A percentile compares a stretch with the other conserved stretches of the same genome.
phyloP scores from a whole-genome alignment of 2,329 filamentous ascomycete species.

The Talaromyces sp. region DNA sequence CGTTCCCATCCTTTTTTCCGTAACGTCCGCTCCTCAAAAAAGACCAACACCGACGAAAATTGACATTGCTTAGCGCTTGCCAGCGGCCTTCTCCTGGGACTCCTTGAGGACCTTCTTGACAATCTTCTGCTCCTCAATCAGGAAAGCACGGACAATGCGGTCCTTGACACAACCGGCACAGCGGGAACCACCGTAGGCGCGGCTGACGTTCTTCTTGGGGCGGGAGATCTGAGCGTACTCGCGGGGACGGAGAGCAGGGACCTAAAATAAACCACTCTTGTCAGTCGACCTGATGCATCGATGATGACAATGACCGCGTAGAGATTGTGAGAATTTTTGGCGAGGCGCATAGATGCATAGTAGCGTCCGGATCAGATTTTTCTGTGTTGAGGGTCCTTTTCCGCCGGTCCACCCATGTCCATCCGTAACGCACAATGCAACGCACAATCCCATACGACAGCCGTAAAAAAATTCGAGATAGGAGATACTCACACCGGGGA shows the following conservation, averaged over 20 bases:
- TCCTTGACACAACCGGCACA: slow-evolving; percentile 99
- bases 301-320: slow-evolving; percentile 2
- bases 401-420: slow-evolving; percentile 16
- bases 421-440: slow-evolving; percentile 18
- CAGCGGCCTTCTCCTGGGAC: slow-evolving; percentile 70
- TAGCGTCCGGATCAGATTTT: slow-evolving; percentile 9
- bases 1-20: slow-evolving; percentile 41
- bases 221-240: slow-evolving; percentile 97
- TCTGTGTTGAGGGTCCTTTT: slow-evolving; percentile 11
- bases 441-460: slow-evolving; percentile 16
- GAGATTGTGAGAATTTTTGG: slow-evolving; percentile 9
- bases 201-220: slow-evolving; percentile 99
- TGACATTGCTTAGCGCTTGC: slow-evolving; percentile 47
- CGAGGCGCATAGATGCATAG: slow-evolving; percentile 16
- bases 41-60: slow-evolving; percentile 39
- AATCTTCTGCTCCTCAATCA: slow-evolving; percentile 99
- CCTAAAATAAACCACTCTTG: slow-evolving; percentile 52
- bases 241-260: slow-evolving; percentile 95
- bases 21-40: slow-evolving; percentile 40
- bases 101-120: slow-evolving; percentile 99
- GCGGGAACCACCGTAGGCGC: slow-evolving; percentile 96
- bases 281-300: slow-evolving; percentile 19
- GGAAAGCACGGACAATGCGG: slow-evolving; percentile 95
- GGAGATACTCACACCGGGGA: slow-evolving; percentile 83
- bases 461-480: slow-evolving; percentile 20